Conservation (phyloP, 2,329 filamentous ascomycete genomes). For the Paradendryphiella salina region DNA sequence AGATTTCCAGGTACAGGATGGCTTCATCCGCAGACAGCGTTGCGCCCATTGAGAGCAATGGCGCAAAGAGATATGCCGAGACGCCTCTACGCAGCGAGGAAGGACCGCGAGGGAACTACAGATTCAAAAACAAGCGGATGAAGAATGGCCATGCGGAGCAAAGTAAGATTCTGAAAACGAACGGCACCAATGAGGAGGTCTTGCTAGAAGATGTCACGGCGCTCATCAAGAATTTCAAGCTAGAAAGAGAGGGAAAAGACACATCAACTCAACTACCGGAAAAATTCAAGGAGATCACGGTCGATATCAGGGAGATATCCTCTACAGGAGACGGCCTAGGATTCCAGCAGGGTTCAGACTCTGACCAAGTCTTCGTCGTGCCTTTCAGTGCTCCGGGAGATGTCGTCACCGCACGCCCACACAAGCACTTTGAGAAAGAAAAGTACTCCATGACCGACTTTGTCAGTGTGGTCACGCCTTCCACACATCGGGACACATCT, state of each 20-base stretch:
- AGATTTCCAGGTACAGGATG: slow-evolving; percentile 35
- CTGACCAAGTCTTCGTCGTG: slow-evolving; percentile 76
- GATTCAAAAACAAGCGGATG: slow-evolving; percentile 54
- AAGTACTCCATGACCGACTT: slow-evolving; percentile 81
- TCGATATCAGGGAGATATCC: slow-evolving; percentile 79
- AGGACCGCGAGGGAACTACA: slow-evolving; percentile 41
- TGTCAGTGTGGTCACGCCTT: slow-evolving; percentile 73
- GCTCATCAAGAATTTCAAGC: slow-evolving; percentile 45
- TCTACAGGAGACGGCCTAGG: slow-evolving; percentile 92
- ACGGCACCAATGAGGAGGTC: slow-evolving; percentile 56
- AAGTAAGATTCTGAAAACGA: slow-evolving; percentile 43
- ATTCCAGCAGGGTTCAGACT: slow-evolving; percentile 64
- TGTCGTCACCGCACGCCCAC: slow-evolving; percentile 74
- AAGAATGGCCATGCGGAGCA: slow-evolving; percentile 48
- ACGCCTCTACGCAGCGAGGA: slow-evolving; percentile 42
- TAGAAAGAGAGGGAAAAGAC: slow-evolving; percentile 28
- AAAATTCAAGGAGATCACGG: slow-evolving; percentile 73
- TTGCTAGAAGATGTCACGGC: slow-evolving; percentile 52
- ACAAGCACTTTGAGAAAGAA: slow-evolving; percentile 67
- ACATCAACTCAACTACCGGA: slow-evolving; percentile 57
- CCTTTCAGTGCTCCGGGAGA: slow-evolving; percentile 90
- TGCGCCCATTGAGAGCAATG: slow-evolving; percentile 38
- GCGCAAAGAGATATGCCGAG: slow-evolving; percentile 41
- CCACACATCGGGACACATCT: slow-evolving; percentile 73
- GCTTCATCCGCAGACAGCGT: slow-evolving; percentile 39